Evolutionary conservation across 306 rosid species (phyloP).

Genomic region (Pachyrhizus erosus): DNA sequence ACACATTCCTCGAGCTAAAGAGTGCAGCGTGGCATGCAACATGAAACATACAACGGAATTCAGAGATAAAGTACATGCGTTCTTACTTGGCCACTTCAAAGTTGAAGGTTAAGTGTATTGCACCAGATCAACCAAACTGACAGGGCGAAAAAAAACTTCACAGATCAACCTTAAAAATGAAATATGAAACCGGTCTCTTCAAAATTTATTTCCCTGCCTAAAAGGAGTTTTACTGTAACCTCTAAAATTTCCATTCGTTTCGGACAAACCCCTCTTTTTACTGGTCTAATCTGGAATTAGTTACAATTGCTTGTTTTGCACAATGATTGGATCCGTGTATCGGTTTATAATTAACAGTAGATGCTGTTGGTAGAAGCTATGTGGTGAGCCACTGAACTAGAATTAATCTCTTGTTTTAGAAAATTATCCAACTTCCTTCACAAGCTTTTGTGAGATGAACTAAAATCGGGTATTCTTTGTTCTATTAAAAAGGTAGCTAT

Average conservation of each 20-base stretch:
- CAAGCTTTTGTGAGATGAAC: not conserved
- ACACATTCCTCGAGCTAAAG: conserved; percentile 11
- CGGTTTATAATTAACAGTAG: not conserved
- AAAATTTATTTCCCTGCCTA: not conserved
- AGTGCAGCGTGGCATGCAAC: conserved; percentile 18
- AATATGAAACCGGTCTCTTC: not conserved
- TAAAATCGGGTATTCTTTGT: not conserved
- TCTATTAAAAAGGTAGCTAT: not conserved
- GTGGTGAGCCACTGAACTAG: not conserved
- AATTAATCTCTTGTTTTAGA: not conserved
- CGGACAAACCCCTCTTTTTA: not conserved
- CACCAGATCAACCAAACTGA: not conserved
- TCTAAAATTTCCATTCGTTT: not conserved
- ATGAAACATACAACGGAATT: not conserved
- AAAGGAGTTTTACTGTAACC: not conserved
- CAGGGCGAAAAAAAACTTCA: not conserved
- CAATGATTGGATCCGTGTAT: not conserved
- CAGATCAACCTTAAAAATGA: not conserved
- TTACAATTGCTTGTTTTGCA: not conserved
- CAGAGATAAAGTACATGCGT: not conserved
- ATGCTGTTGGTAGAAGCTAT: not conserved
- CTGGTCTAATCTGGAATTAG: not conserved
- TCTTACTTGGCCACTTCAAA: not conserved
- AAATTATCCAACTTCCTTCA: not conserved
- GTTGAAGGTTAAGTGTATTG: not conserved